These are phyloP conservation scores for Lepidium campestre DNA, from an alignment of 441 rosid species.

Conservation along the genomic window DNA sequence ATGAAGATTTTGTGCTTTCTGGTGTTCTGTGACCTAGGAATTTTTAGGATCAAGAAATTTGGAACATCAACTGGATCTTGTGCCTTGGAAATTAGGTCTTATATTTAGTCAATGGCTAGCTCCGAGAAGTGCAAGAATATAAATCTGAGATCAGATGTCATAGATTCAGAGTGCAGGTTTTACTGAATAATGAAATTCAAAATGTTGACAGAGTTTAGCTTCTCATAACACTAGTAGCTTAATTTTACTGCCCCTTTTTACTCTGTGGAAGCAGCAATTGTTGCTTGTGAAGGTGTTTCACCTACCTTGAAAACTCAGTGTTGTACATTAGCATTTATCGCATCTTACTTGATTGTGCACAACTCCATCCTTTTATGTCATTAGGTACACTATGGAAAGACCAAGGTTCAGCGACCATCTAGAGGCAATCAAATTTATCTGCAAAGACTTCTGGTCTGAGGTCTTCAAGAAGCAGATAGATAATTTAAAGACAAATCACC, in stretches of 20 bases:
- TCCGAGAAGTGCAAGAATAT: neutral
- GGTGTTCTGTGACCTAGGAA: neutral
- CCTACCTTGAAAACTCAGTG: neutral
- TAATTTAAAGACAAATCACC: conserved; percentile 92
- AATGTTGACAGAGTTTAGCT: neutral
- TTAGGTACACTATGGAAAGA: conserved; percentile 91
- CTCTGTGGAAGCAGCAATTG: neutral
- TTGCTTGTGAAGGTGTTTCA: conserved; percentile 1
- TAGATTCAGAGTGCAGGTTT: neutral
- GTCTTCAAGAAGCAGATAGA: conserved; percentile 97
- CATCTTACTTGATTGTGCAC: neutral
- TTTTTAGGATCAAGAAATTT: neutral
- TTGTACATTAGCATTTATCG: neutral
- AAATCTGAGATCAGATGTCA: neutral
- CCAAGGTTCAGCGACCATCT: conserved; percentile 87
- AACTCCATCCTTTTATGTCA: neutral
- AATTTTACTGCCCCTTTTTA: neutral
- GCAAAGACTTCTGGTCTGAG: conserved; percentile 98
- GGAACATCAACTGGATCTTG: neutral
- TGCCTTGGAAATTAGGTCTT: neutral
- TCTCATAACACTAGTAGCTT: neutral
- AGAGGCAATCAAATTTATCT: conserved; percentile 96
- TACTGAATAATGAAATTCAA: neutral
- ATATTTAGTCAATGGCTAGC: neutral
- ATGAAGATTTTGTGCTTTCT: neutral